Percentiles rank a stretch among this genome's conserved stretches.
phyloP scores from a whole-genome alignment of 164 flowering plant genomes.

The Stephania yunnanensis region DNA sequence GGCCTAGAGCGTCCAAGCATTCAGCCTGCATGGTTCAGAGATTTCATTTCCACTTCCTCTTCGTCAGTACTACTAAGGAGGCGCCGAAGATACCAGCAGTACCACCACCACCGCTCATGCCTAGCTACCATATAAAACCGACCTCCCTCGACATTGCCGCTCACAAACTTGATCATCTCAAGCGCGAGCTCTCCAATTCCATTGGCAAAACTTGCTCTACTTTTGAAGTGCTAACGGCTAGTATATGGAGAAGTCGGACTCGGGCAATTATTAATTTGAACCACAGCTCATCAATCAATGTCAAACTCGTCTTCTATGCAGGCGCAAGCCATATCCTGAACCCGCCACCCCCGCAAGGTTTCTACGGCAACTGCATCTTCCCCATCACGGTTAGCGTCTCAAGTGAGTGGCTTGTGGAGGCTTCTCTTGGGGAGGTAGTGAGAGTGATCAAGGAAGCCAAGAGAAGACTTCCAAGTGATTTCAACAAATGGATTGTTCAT shows the following conservation, averaged over 20 bases:
- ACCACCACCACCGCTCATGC: background rate
- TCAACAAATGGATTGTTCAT: background rate
- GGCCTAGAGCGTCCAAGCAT: slow-evolving; percentile 28
- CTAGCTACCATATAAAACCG: background rate
- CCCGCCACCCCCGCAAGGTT: background rate
- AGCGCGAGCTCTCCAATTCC: background rate
- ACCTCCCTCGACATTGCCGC: background rate
- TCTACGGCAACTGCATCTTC: background rate
- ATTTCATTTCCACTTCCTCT: slow-evolving; percentile 24
- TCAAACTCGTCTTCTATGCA: too few relatives aligned
- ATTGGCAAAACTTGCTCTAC: background rate
- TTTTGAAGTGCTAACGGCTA: background rate
- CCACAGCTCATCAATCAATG: too few relatives aligned
- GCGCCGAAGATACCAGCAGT: background rate
- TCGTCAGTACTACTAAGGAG: background rate
- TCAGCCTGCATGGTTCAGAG: slow-evolving; percentile 41
- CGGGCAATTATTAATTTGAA: background rate
- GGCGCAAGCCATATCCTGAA: background rate
- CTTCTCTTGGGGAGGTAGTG: background rate
- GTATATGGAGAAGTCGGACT: background rate
- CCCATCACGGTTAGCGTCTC: background rate
- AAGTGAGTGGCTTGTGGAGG: background rate
- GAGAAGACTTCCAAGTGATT: background rate
- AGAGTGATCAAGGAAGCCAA: background rate
- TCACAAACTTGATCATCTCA: background rate